Base-by-base conservation (phyloP, 768 basidiomycete species). In the Termitomyces titanicus region DNA sequence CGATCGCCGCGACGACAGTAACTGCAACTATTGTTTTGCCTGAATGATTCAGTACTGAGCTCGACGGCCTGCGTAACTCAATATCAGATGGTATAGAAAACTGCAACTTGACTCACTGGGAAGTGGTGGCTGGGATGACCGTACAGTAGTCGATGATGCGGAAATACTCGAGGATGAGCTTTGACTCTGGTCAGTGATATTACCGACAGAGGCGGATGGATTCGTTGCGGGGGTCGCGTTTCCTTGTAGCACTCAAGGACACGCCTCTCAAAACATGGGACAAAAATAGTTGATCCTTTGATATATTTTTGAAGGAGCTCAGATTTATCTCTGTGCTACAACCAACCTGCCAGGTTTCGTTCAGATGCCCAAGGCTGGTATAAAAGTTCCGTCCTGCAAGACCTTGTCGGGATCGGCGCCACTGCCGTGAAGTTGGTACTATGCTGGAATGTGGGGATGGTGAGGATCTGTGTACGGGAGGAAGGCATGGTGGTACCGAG, bases 311-410 rank as follows among this genome's bases (percentile, higher is more conserved):
- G n/a, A n/a, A n/a, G n/a, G n/a, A n/a, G n/a, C n/a, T n/a, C n/a
- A n/a, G n/a, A n/a, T n/a, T n/a, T n/a, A n/a, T n/a, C n/a, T n/a
- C n/a, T n/a, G 5, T 25, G 34, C 4, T 20, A 38, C 10, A 34
- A 49, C 79, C 54, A 51, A 85, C 88, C 72, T 80, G 71, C 89
- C 89, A 92, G 31, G 88, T 91, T 63, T 88, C 84, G 62, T 84
- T 85, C 50, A 84, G 70, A 66, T 95, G 92, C 0, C 92, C 92
- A 0, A 94, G 77, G 58, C 84, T 79, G 0, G 92, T 94, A 66
- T 91, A 94, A 73, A 89, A 94, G 62, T 89, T 91, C 35, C 92
- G 79, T 20, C 91, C 92, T 2, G 84, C 78, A 38, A 65, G 63
- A 24, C 33, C 18, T 77, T 67, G 18, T 75, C 68, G 25, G 64